Base-by-base conservation (phyloP, 192 early-diverging fungal species). In the Gamsiella multidivaricata region DNA sequence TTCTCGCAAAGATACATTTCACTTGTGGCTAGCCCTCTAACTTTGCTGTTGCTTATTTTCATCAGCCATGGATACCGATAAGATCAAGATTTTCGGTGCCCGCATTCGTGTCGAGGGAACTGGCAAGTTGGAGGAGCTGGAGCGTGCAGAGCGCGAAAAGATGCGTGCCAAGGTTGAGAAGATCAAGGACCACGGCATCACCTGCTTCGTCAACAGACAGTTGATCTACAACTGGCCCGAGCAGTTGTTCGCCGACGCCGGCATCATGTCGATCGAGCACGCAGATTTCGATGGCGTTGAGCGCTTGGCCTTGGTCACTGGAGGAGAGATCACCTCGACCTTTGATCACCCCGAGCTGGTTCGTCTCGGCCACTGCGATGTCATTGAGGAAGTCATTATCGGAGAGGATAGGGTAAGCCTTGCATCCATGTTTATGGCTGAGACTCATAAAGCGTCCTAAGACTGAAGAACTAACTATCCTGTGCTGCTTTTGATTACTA, bases 161-260 rank as follows among this genome's bases (percentile, higher is more conserved):
- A 99, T 99, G 97, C 93, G 91, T 73, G 91, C 88, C 61, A 99
- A 99, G 89, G 97, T 99, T 33, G 94, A 96, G 50, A 98, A 97
- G 87, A 99, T 99, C 85, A 95, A 96, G 70, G 89, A 88, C 3
- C 94, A 97, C 80, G 96, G 95, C 3, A 97, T 99, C 84, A 99
- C 98, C 83, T 97, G 96, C 76, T 99, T 99, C 85, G 97, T 99
- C 56, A 99, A 99, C 90, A 94, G 97, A 69, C 97, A 99, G 81
- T 85, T 99, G 36, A 99, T 99, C 70, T 99, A 99, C 88, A 99
- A 99, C 91, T 99, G 95, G 94, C 97, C 97, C 51, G 97, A 99
- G 84, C 95, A 96, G 83, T 88, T 99, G 43, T 94, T 99, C 84
- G 97, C 96, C n/a, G 97, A 99, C 79, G 87, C 95, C 47, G 94